A percentile compares a stretch with the other conserved stretches of the same genome.
These are phyloP conservation scores for Salvia rosmarinus DNA, from an alignment of 257 asterid species.

Conservation along the genomic window DNA sequence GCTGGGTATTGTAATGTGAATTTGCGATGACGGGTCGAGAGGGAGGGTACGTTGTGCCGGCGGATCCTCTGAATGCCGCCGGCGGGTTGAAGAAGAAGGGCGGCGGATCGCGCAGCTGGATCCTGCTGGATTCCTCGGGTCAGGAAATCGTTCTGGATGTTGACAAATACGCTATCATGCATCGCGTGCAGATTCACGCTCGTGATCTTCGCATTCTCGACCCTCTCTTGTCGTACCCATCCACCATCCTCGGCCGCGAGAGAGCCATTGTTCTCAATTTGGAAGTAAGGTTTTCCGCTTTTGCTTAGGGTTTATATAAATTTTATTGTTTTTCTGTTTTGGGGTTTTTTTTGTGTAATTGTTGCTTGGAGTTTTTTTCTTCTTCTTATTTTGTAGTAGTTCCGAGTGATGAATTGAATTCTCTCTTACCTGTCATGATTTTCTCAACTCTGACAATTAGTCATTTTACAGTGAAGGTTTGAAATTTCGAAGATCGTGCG, in stretches of 20 bases:
- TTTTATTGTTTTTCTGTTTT: background rate
- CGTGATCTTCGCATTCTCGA: slow-evolving; percentile 92
- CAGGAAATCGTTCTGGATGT: slow-evolving; percentile 62
- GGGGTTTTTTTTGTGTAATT: background rate
- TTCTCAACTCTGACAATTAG: background rate
- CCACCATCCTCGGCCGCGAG: slow-evolving; percentile 88
- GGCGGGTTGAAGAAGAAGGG: slow-evolving; percentile 63
- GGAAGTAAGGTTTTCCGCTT: slow-evolving; percentile 47
- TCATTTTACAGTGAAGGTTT: slow-evolving; percentile 1
- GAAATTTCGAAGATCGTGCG: background rate
- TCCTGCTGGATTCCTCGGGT: slow-evolving; percentile 65
- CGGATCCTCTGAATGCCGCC: slow-evolving; percentile 60
- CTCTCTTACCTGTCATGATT: background rate
- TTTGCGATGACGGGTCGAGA: slow-evolving; percentile 61
- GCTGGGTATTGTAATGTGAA: slow-evolving; percentile 31
- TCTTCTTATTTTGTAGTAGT: background rate
- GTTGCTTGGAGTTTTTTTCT: background rate
- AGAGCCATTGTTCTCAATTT: slow-evolving; percentile 87
- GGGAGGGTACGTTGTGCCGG: slow-evolving; percentile 64
- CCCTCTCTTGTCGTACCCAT: slow-evolving; percentile 80
- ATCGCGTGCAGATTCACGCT: slow-evolving; percentile 85
- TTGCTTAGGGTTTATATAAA: background rate
- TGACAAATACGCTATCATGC: slow-evolving; percentile 87
- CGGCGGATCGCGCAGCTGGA: slow-evolving; percentile 74
- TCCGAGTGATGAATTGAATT: slow-evolving; percentile 1